Conservation (phyloP, 768 basidiomycete genomes). For the Suillus luteus region DNA sequence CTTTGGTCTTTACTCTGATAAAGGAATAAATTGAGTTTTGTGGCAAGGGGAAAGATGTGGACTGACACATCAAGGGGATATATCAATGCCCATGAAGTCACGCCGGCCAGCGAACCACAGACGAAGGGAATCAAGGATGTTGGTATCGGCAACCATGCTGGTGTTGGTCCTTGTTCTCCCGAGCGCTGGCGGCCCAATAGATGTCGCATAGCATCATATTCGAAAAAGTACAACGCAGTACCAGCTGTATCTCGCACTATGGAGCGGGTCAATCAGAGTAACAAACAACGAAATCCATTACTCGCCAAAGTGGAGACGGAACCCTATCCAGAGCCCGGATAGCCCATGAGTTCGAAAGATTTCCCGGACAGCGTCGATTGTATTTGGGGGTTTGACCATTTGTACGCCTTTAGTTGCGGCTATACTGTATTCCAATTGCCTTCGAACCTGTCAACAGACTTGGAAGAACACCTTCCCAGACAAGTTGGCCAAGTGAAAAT, state of each 20-base stretch:
- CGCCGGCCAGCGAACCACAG: constrained; percentile 89
- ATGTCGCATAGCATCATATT: constrained; percentile 92
- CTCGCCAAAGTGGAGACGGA: constrained; percentile 82
- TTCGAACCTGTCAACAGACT: constrained; percentile 60
- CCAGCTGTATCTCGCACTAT: constrained; percentile 87
- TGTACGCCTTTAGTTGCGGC: constrained; percentile 75
- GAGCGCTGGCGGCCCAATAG: constrained; percentile 74
- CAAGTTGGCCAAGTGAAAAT: constrained; percentile 17
- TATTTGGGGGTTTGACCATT: constrained; percentile 77
- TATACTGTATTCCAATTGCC: constrained; percentile 91
- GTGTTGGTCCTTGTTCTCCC: constrained; percentile 80
- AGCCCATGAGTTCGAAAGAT: constrained; percentile 68
- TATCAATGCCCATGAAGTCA: constrained; percentile 86
- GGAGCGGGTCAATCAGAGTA: constrained; percentile 1
- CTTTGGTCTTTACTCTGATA: constrained; percentile 85
- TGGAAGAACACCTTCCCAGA: constrained; percentile 9
- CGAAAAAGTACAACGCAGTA: constrained; percentile 90
- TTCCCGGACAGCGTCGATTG: constrained; percentile 75
- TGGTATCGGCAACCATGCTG: constrained; percentile 85
- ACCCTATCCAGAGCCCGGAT: constrained; percentile 78
- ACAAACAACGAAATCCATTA: constrained; percentile 11
- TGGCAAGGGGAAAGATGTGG: neutral
- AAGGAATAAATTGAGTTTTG: constrained; percentile 9
- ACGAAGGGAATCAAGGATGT: constrained; percentile 82
- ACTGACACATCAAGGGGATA: constrained; percentile 93